Evolutionary conservation across 2,329 filamentous ascomycete species (phyloP).

Genomic region (Endoconidiophora laricicola): DNA sequence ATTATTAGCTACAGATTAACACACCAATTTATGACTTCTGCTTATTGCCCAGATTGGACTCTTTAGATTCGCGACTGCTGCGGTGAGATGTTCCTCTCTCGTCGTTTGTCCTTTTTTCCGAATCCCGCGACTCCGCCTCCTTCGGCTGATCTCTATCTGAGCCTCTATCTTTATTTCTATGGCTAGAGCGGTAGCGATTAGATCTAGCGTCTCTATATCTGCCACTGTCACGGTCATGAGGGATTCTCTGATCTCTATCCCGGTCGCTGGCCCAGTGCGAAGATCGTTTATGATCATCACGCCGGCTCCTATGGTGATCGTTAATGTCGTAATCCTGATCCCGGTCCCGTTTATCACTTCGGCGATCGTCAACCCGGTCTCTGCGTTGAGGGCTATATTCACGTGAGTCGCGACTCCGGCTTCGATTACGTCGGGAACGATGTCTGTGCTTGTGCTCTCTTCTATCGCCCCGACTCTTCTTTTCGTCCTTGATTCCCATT

Average conservation of each 20-base stretch:
- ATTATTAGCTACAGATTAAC: too few relatives aligned
- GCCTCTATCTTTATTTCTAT: background rate
- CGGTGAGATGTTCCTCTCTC: background rate
- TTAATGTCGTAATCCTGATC: slow-evolving; percentile 2
- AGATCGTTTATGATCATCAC: background rate
- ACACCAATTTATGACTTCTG: too few relatives aligned
- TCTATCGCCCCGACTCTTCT: slow-evolving; percentile 12
- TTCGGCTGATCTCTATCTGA: background rate
- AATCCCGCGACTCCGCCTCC: background rate
- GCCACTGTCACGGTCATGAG: background rate
- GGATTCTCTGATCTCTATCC: background rate
- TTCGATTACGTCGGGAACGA: slow-evolving; percentile 4
- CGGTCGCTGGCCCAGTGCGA: slow-evolving; percentile 1
- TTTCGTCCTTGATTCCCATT: slow-evolving; percentile 38
- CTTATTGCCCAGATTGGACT: background rate
- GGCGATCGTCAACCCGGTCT: slow-evolving; percentile 3
- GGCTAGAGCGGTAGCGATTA: too few relatives aligned
- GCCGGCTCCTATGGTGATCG: background rate
- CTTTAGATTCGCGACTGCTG: background rate
- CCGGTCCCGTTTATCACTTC: slow-evolving; percentile 1
- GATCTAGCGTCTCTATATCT: background rate
- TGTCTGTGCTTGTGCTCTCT: slow-evolving; percentile 16
- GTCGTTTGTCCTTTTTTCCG: background rate
- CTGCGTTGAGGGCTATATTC: slow-evolving; percentile 5
- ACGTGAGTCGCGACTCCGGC: slow-evolving; percentile 6